Evolutionary conservation across 2,329 filamentous ascomycete species (phyloP), one percentile per base, ranked within the genome.

Genomic region (Leptographium lundbergii): DNA sequence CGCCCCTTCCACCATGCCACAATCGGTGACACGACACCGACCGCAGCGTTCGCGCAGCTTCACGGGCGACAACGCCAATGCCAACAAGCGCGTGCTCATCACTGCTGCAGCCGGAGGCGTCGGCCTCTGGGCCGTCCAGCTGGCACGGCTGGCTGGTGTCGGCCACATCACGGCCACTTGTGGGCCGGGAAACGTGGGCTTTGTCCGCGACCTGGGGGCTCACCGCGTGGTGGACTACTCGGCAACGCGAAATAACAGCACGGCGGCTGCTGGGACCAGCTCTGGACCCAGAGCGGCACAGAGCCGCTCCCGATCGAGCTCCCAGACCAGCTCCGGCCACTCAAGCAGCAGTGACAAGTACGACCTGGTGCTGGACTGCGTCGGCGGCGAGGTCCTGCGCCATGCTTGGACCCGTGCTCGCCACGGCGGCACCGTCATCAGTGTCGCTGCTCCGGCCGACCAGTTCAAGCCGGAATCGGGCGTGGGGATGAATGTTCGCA

Each of bases 111-210:
- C 62, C 19, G 63, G 62, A 4, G 63, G 62, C 5, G 64, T 64
- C 6, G 66, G 66, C 3, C 39, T 64, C 47, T 67, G 63, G 62
- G 64, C 63, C 34, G 62, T 67, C 10, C 66, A 67, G 62, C 61
- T 68, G 25, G 65, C 66, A 5, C 61, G 60, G 1, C 61, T 64
- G 14, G 65, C 64, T 5, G 64, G 65, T 45, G 57, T 62, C 27
- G 61, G 62, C 50, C 61, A 60, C 57, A 60, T 66, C 59, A 58
- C 54, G 4, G 65, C 52, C 13, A 63, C 60, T 3, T 65, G 62
- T 39, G 57, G 57, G 5, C 59, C 59, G 13, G 51, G 57, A n/a
- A 59, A 65, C 56, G 34, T 60, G n/a, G 58, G 59, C 13, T 62
- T 64, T 50, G 63, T 64, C 2, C 59, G 57, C 24, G 22, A 54